A percentile compares a stretch with the other conserved stretches of the same genome.
Evolutionary conservation across 371 early-diverging fungal genomes (phyloP).

Genomic region (Lichtheimia ornata): DNA sequence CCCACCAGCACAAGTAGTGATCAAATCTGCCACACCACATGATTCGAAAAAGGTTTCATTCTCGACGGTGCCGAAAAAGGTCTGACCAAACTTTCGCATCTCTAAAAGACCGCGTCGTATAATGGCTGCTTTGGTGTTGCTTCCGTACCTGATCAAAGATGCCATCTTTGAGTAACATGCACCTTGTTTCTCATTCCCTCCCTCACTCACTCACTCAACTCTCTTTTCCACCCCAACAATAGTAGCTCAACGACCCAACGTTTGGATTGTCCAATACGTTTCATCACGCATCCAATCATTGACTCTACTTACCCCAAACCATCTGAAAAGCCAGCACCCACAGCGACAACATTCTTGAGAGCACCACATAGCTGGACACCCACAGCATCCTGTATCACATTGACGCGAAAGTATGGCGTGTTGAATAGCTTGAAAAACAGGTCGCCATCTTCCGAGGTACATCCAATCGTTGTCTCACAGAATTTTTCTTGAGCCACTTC

Average conservation of each 20-base stretch:
- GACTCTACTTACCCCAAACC: conserved; percentile 52
- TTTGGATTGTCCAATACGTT: too few species aligned
- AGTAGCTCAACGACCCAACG: conserved; percentile 4
- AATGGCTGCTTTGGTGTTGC: conserved; percentile 98
- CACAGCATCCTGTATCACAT: conserved; percentile 83
- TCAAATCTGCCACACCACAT: conserved; percentile 94
- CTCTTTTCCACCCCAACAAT: not conserved
- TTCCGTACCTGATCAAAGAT: conserved; percentile 58
- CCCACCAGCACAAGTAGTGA: conserved; percentile 97
- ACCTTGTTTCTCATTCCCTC: not conserved
- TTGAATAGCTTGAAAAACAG: conserved; percentile 84
- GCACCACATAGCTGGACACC: conserved; percentile 98
- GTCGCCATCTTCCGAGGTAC: conserved; percentile 68
- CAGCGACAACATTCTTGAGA: conserved; percentile 97
- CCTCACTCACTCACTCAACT: conserved; percentile 7
- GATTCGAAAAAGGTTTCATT: conserved; percentile 96
- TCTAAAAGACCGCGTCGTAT: conserved; percentile 97
- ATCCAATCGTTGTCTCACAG: conserved; percentile 97
- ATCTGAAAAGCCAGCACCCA: conserved; percentile 97
- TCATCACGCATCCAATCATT: too few species aligned
- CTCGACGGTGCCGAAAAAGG: conserved; percentile 74
- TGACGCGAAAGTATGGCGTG: conserved; percentile 86
- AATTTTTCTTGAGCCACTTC: conserved; percentile 96
- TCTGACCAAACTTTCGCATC: conserved; percentile 92
- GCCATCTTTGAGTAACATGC: too few species aligned